A percentile compares a stretch with the other conserved stretches of the same genome.
Evolutionary conservation across 805 yeast genomes (phyloP).

Genomic region (Schizosaccharomyces japonicus): DNA sequence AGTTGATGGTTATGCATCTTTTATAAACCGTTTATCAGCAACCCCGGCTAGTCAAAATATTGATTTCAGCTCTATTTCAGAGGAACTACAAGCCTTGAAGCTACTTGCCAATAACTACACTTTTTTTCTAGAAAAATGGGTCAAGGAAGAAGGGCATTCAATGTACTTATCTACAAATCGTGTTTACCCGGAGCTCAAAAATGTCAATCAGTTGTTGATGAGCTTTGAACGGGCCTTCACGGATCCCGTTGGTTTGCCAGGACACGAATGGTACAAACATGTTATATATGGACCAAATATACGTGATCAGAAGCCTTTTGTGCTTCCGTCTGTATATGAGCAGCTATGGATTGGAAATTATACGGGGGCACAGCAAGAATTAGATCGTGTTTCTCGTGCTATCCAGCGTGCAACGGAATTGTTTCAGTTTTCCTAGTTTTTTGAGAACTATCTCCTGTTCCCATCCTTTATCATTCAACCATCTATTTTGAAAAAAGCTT

Average conservation of each 20-base stretch:
- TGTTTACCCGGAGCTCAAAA: constrained; percentile 17
- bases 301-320: no score
- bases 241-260: constrained; percentile 25
- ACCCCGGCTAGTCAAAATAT: constrained; percentile 8
- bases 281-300: constrained; percentile 27
- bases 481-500: no score
- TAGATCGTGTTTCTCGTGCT: neutral
- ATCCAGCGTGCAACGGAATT: neutral
- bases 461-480: no score
- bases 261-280: constrained; percentile 35
- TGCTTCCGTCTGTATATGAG: neutral
- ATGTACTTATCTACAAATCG: constrained; percentile 19
- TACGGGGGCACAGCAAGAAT: neutral
- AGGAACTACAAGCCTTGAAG: constrained; percentile 12
- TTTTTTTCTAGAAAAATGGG: constrained; percentile 16
- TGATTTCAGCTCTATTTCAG: constrained; percentile 10
- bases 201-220: constrained; percentile 21
- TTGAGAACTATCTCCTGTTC: no score
- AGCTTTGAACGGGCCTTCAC: constrained; percentile 17
- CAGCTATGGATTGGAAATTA: neutral
- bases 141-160: constrained; percentile 21
- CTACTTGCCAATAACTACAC: no score
- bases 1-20: constrained; percentile 6
- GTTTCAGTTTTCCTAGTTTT: no score
- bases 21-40: constrained; percentile 1